Base-by-base conservation (phyloP, 352 stramenopile genomes). In the Globisporangium nodosum region DNA sequence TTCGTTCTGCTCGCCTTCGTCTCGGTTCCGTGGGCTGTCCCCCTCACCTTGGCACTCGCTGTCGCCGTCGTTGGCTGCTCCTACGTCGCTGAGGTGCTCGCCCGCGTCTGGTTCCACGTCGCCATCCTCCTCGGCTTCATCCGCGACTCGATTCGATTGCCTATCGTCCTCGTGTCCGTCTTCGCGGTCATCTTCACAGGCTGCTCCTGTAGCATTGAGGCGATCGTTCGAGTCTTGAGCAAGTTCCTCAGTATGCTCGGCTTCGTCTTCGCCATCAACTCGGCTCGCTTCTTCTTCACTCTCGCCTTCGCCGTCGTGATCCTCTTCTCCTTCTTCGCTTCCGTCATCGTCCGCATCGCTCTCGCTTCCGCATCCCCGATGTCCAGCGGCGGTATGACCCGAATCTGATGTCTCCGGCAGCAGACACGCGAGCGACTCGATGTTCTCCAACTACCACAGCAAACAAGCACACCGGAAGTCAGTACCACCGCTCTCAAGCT, bases 341-440 rank as follows among this genome's bases (percentile, higher is more conserved):
- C 61, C 51, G 0, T 60, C 46, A 4, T 51, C 43, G 15, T 60
- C 43, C 31, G 42, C 60, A 6, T 57, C 40, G 20, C 40, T 18
- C 1, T 31, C 52, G 27, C 24, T 33, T 18, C 45, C 42, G 3
- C 11, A 18, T 43, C 37, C 12, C 12, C 37, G 37, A 18, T 43
- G 1, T n/a, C 5, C 45, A 1, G 8, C 49, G 46, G 54, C 21
- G 4, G 51, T 37, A 8, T 31, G 16, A 0, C 49, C 16, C 1
- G 40, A 4, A n/a, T 40, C 68, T 43, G 35, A n/a, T 51, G 15
- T 42, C 40, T 60, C 56, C 33, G 3, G 60, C 2, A 85, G 50
- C 40, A 90, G 53, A 16, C 71, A 73, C 24, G 66, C 57, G 20
- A 88, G 60, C 6, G 71, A 75, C 52, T 82, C 77, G 20, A 85